Evolutionary conservation across 2,329 filamentous ascomycete species (phyloP).

Genomic region (Trichoderma endophyticum): DNA sequence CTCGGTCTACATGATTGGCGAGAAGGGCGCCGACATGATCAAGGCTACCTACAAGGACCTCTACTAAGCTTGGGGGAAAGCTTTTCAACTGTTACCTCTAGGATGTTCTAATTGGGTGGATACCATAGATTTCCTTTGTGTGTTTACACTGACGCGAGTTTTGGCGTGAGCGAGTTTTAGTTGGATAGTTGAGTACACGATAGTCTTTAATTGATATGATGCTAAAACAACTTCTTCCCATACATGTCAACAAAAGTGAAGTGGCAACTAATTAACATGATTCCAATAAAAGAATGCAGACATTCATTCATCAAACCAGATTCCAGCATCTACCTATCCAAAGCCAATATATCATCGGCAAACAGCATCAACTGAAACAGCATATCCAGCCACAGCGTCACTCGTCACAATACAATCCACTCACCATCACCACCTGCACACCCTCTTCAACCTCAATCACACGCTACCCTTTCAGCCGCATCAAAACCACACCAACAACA

Average conservation of each 20-base stretch:
- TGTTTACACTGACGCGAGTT: not conserved
- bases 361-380: not conserved
- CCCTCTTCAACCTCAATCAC: not conserved
- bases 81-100: not conserved
- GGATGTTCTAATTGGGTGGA: not conserved
- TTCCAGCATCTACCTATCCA: not conserved
- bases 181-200: not conserved
- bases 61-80: not conserved
- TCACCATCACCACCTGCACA: not conserved
- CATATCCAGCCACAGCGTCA: not conserved
- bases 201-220: slow-evolving; percentile 1
- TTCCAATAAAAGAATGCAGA: not conserved
- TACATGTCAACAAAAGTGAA: not conserved
- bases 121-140: not conserved
- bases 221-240: not conserved
- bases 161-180: slow-evolving; percentile 1
- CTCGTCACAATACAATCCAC: not conserved
- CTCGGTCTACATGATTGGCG: slow-evolving; percentile 57
- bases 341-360: not conserved
- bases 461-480: not conserved
- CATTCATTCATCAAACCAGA: not conserved
- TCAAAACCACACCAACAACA: not conserved
- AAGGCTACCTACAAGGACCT: slow-evolving; percentile 22
- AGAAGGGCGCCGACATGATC: slow-evolving; percentile 41
- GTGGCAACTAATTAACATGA: not conserved